Evolutionary conservation across 192 early-diverging fungal genomes (phyloP), one percentile per base, ranked within the genome.

Genomic region (Cladochytrium replicatum): DNA sequence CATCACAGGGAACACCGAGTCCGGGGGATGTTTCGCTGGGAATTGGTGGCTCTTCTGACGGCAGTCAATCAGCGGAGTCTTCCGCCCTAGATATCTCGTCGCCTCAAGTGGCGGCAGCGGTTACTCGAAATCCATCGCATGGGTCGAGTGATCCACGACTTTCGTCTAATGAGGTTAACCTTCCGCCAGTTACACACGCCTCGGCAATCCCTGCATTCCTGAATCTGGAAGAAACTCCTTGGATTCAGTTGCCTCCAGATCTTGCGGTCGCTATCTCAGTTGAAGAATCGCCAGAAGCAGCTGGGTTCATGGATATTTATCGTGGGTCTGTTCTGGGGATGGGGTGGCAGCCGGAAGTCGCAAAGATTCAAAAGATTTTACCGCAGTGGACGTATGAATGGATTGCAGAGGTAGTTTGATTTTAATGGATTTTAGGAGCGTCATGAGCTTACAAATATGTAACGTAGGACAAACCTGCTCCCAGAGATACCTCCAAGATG

Each of bases 321-420:
- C 72, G 82, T 22, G 81, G 83, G 27, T 80, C 73, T 15, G 66
- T 86, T 0, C 78, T 61, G 8, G 37, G 43, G 26, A 40, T 71
- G 51, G 61, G 59, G 8, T 46, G 38, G 34, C 34, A 38, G 2
- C 26, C 41, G 27, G 64, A 73, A 21, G 57, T 64, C 11, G 46
- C 37, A 15, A 22, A 48, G 26, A 23, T 96, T 44, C 74, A 86
- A 29, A 67, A 84, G 44, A 70, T 74, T 8, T 75, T 91, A 29
- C 95, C 92, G 0, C 55, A 67, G 17, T 99, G 95, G 95, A 59
- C 96, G 26, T 60, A 81, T 1, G 85, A 89, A n/a, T 82, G 84
- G 46, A 55, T 96, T 27, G 69, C 92, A 24, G 64, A 73, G 24
- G 59, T 58, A 52, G 58, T 40, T 44, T 17, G 3, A 15, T 6